These are phyloP conservation scores for Geotrichum siamense DNA, from an alignment of 1,139 yeast genomes.

Conservation along the genomic window DNA sequence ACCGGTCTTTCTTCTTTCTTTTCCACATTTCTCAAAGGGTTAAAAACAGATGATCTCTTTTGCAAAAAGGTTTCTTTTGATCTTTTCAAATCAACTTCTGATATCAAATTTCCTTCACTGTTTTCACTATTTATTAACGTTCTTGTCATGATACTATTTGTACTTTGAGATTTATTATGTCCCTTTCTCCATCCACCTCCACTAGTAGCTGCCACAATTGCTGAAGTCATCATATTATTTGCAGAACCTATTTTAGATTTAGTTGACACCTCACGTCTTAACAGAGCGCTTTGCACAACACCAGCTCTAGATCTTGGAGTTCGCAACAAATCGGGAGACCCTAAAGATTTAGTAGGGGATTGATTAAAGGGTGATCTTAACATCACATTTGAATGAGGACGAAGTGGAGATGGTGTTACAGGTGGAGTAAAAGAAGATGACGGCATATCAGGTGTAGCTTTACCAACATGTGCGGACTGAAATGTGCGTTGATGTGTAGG, in stretches of 20 bases:
- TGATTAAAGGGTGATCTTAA: conserved; percentile 2
- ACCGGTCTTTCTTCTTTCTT: no score
- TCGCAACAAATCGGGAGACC: neutral
- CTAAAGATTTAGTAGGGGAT: neutral
- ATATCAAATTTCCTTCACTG: no score
- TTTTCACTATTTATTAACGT: no score
- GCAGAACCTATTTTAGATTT: conserved; percentile 16
- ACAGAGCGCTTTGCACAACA: conserved; percentile 31
- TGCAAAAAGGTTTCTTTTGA: neutral
- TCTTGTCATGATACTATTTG: conserved; percentile 8
- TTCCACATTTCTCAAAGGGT: neutral
- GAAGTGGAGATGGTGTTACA: neutral
- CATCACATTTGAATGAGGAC: neutral
- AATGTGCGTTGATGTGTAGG: no score
- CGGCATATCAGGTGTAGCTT: no score
- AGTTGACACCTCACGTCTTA: conserved; percentile 25
- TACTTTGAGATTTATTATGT: conserved; percentile 12
- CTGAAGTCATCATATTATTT: neutral
- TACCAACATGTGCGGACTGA: neutral
- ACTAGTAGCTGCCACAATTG: neutral
- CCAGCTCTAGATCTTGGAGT: conserved; percentile 21
- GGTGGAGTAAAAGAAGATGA: no score
- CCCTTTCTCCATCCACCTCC: conserved; percentile 9
- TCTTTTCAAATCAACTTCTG: no score
- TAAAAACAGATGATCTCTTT: neutral